phyloP scores from a whole-genome alignment of 768 basidiomycete species.

The Trametes maxima region DNA sequence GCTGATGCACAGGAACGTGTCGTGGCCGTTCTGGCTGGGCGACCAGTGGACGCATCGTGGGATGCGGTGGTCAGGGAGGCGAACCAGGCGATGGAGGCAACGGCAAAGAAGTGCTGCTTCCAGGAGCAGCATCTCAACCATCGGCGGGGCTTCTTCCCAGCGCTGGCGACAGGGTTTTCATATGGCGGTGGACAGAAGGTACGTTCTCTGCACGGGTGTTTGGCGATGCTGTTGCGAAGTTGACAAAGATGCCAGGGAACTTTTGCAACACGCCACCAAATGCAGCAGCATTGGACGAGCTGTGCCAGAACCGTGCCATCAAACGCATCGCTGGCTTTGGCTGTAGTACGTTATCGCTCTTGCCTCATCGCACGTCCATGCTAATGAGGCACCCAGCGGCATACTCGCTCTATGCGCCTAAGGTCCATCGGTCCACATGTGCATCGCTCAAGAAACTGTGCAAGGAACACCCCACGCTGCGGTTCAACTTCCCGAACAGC shows the following conservation, averaged over 20 bases:
- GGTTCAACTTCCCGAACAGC: constrained; percentile 17
- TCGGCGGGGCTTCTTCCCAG: background rate
- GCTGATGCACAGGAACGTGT: background rate
- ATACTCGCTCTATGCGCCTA: background rate
- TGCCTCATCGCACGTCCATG: background rate
- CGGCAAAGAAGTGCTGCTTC: background rate
- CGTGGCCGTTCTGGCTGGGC: background rate
- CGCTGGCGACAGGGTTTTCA: background rate
- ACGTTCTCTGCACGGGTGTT: background rate
- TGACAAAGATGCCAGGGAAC: background rate
- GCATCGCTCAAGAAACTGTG: background rate
- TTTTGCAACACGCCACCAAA: background rate
- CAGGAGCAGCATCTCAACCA: background rate
- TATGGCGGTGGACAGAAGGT: background rate
- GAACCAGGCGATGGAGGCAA: background rate
- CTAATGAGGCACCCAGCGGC: background rate
- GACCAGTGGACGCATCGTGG: background rate
- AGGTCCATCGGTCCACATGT: background rate
- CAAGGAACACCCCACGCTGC: background rate
- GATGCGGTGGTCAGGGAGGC: background rate
- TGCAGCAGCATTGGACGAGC: background rate
- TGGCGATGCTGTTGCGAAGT: background rate
- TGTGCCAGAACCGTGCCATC: background rate
- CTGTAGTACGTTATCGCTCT: background rate
- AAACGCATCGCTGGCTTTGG: background rate